Evolutionary conservation across 129 eudicot species (phyloP).

Genomic region (Tanacetum coccineum): DNA sequence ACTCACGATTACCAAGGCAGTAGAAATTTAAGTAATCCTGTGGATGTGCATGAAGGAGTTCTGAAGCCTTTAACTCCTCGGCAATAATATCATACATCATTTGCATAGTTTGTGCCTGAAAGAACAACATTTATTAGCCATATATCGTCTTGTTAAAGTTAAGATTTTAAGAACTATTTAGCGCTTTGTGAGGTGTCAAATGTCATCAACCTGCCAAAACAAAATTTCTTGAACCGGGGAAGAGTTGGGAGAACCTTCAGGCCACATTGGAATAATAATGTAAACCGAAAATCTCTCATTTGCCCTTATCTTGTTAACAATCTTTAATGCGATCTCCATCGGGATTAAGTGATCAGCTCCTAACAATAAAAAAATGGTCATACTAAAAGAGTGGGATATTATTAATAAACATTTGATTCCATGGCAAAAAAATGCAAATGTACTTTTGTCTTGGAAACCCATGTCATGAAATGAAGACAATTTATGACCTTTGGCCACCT

Average conservation of each 20-base stretch:
- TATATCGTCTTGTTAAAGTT: not conserved
- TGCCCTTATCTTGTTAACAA: constrained; percentile 76
- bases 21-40: constrained; percentile 84
- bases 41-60: constrained; percentile 52
- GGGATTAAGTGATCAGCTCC: constrained; percentile 96
- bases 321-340: constrained; percentile 85
- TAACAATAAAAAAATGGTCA: constrained; percentile 20
- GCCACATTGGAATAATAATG: constrained; percentile 91
- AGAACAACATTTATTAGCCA: constrained; percentile 15
- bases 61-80: constrained; percentile 46
- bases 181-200: not conserved
- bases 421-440: no score
- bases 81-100: constrained; percentile 90
- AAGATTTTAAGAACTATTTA: no score
- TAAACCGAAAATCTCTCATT: constrained; percentile 84
- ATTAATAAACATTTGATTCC: not conserved
- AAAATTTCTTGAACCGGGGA: constrained; percentile 81
- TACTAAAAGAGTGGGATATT: not conserved
- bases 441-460: no score
- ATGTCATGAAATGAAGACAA: no score
- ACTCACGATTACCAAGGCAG: constrained; percentile 90
- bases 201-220: constrained; percentile 82
- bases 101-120: constrained; percentile 81
- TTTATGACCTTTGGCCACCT: no score
- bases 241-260: constrained; percentile 77